A percentile compares a stretch with the other conserved stretches of the same genome.
Evolutionary conservation across 192 early-diverging fungal species (phyloP).

Genomic region (Coemansia interrupta): DNA sequence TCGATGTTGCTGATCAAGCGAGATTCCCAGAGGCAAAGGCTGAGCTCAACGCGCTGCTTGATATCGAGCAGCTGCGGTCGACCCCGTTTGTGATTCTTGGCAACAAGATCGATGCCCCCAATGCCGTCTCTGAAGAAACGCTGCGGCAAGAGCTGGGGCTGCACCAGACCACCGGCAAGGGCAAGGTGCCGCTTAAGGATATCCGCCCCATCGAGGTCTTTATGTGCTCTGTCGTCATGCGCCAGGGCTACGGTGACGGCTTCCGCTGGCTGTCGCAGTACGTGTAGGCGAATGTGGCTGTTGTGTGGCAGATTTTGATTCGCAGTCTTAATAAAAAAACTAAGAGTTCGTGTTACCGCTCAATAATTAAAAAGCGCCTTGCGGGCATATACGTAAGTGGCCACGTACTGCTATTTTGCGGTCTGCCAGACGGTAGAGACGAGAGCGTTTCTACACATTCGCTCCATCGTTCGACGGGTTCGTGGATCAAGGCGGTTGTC

Average conservation of each 20-base stretch:
- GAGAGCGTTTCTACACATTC: too few species aligned
- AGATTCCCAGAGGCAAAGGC: constrained; percentile 88
- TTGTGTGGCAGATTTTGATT: too few species aligned
- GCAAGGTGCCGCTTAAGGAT: constrained; percentile 88
- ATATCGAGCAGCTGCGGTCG: constrained; percentile 87
- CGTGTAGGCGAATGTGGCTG: constrained; percentile 53
- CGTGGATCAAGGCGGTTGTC: too few species aligned
- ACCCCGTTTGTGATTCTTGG: constrained; percentile 96
- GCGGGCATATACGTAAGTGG: too few species aligned
- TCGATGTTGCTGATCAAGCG: constrained; percentile 82
- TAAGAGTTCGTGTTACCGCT: too few species aligned
- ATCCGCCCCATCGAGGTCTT: constrained; percentile 97
- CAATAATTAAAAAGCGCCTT: too few species aligned
- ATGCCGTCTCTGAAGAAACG: constrained; percentile 90
- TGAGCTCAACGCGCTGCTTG: constrained; percentile 90
- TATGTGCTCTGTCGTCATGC: constrained; percentile 98
- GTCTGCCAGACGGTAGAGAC: too few species aligned
- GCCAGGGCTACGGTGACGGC: constrained; percentile 97
- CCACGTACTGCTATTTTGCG: too few species aligned
- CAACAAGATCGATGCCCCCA: constrained; percentile 96
- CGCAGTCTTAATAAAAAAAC: too few species aligned
- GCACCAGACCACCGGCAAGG: constrained; percentile 98
- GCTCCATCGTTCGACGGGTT: too few species aligned
- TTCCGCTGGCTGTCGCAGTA: constrained; percentile 89
- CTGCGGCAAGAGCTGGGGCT: constrained; percentile 83